Percentiles rank a stretch among this genome's conserved stretches.
Conservation (phyloP, 2,329 filamentous ascomycete species). For the Aureobasidium lini region DNA sequence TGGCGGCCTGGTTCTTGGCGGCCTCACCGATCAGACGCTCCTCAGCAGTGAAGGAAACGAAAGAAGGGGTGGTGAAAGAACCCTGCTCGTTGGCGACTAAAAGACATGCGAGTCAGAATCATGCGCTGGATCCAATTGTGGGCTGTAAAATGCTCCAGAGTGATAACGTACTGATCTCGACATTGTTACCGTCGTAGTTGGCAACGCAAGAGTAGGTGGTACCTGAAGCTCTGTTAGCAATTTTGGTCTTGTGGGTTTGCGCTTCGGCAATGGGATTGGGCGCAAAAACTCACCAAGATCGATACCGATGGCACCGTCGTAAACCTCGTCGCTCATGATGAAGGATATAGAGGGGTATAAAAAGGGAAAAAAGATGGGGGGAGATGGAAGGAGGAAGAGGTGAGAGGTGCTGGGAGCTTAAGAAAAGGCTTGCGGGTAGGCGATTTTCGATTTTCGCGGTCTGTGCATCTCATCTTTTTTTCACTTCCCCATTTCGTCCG, state of each 20-base stretch:
- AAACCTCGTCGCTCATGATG: slow-evolving; percentile 88
- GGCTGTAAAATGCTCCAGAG: neutral
- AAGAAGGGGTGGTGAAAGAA: slow-evolving; percentile 97
- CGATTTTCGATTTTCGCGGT: slow-evolving; percentile 11
- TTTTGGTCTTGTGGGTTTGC: slow-evolving; percentile 7
- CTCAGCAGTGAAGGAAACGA: slow-evolving; percentile 97
- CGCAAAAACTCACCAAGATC: slow-evolving; percentile 74
- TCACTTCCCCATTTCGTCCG: slow-evolving; percentile 7
- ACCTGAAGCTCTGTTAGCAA: slow-evolving; percentile 48
- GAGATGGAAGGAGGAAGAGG: slow-evolving; percentile 12
- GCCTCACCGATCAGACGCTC: slow-evolving; percentile 99
- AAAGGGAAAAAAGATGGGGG: slow-evolving; percentile 12
- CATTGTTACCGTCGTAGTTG: slow-evolving; percentile 98
- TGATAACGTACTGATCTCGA: slow-evolving; percentile 77
- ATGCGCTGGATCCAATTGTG: neutral
- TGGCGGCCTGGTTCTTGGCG: slow-evolving; percentile 99
- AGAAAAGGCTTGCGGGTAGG: slow-evolving; percentile 13
- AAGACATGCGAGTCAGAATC: slow-evolving; percentile 14
- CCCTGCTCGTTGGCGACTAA: slow-evolving; percentile 97
- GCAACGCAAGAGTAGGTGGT: slow-evolving; percentile 99
- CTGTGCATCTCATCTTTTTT: slow-evolving; percentile 11
- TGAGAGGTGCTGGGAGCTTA: slow-evolving; percentile 11
- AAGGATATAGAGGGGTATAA: slow-evolving; percentile 19
- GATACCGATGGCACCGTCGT: slow-evolving; percentile 99
- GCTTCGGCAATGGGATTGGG: slow-evolving; percentile 9